phyloP scores from a whole-genome alignment of 2,329 filamentous ascomycete genomes.

The Ascomycota sp. region DNA sequence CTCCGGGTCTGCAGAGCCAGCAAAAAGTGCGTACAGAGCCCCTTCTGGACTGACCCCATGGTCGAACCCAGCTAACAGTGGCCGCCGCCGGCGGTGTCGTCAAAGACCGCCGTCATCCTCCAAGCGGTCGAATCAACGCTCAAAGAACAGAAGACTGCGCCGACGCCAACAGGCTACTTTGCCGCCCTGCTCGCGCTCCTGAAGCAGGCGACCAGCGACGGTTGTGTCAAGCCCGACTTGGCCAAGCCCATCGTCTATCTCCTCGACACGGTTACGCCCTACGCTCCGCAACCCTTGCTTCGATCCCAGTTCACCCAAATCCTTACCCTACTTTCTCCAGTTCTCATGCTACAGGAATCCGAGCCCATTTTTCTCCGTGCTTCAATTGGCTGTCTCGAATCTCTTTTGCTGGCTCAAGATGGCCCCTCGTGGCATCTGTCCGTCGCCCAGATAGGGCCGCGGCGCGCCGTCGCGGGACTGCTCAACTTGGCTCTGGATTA shows the following conservation, averaged over 20 bases:
- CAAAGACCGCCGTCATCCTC: slow-evolving; percentile 62
- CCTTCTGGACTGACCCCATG: too few relatives aligned
- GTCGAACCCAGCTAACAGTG: neutral
- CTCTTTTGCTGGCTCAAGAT: slow-evolving; percentile 77
- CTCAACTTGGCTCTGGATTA: slow-evolving; percentile 67
- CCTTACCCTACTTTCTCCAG: slow-evolving; percentile 62
- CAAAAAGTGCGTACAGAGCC: slow-evolving; percentile 42
- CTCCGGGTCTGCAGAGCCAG: slow-evolving; percentile 86
- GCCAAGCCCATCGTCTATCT: slow-evolving; percentile 80
- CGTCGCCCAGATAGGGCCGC: slow-evolving; percentile 61
- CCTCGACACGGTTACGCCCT: slow-evolving; percentile 74
- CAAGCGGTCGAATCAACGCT: slow-evolving; percentile 83
- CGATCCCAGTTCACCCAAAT: slow-evolving; percentile 91
- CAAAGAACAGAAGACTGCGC: slow-evolving; percentile 61
- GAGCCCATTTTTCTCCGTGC: slow-evolving; percentile 71
- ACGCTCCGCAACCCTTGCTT: slow-evolving; percentile 64
- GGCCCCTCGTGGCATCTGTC: slow-evolving; percentile 68
- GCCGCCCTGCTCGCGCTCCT: slow-evolving; percentile 81
- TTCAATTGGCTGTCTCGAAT: slow-evolving; percentile 81
- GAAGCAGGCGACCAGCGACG: slow-evolving; percentile 46
- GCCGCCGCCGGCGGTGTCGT: slow-evolving; percentile 1
- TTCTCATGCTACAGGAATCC: slow-evolving; percentile 55
- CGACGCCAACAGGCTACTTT: slow-evolving; percentile 80
- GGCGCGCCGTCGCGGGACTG: slow-evolving; percentile 68
- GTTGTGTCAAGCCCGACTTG: slow-evolving; percentile 57